Evolutionary conservation across 2,329 filamentous ascomycete species (phyloP).

Genomic region (Curvularia sp.): DNA sequence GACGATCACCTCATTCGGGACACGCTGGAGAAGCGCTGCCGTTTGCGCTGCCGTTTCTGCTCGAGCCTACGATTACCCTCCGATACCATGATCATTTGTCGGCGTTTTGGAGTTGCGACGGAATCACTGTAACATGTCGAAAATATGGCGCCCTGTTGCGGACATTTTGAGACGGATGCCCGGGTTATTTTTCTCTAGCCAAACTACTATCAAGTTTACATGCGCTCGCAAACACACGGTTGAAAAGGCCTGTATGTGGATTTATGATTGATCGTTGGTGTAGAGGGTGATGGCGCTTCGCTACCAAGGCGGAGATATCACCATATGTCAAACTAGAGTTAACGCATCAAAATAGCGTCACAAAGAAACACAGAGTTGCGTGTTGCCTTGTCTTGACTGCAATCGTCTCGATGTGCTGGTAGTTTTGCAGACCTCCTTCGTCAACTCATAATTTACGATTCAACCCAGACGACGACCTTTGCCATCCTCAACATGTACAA

Average conservation of each 20-base stretch:
- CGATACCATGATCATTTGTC: constrained; percentile 45
- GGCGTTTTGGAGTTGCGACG: constrained; percentile 44
- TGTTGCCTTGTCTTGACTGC: neutral
- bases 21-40: constrained; percentile 21
- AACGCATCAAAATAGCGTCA: neutral
- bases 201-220: constrained; percentile 17
- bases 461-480: too few relatives aligned
- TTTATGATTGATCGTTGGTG: neutral
- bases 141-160: constrained; percentile 33
- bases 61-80: constrained; percentile 35
- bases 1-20: constrained; percentile 15
- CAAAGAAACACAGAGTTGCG: neutral
- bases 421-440: neutral
- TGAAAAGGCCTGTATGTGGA: neutral
- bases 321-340: neutral
- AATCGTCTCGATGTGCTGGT: neutral
- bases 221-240: constrained; percentile 7
- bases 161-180: constrained; percentile 15
- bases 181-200: constrained; percentile 16
- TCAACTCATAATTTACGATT: neutral
- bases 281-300: constrained; percentile 1
- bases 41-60: constrained; percentile 27
- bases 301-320: neutral
- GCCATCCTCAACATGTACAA: constrained; percentile 3
- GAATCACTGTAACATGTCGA: constrained; percentile 35